Percentiles rank a stretch among this genome's conserved stretches.
phyloP scores from a whole-genome alignment of 768 basidiomycete species.

The Boletus insuetus region DNA sequence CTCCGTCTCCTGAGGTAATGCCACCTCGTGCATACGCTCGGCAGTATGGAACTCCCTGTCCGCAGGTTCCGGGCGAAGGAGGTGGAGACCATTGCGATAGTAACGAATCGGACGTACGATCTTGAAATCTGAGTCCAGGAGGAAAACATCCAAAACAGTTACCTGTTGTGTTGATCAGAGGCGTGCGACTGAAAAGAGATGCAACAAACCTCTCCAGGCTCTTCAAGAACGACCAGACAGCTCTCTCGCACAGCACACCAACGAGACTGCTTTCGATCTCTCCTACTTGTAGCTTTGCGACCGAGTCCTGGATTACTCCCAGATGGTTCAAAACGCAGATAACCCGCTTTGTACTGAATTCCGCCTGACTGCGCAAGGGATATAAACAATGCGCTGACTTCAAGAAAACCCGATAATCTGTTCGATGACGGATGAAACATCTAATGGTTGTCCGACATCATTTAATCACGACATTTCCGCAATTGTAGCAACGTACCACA shows the following conservation, averaged over 20 bases:
- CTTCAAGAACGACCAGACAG: constrained; percentile 82
- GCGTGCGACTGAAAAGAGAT: background rate
- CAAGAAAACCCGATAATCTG: constrained; percentile 85
- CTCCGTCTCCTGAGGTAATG: constrained; percentile 24
- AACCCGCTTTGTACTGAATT: constrained; percentile 88
- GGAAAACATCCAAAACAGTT: constrained; percentile 91
- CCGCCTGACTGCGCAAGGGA: constrained; percentile 78
- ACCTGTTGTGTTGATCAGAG: constrained; percentile 42
- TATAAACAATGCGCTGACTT: constrained; percentile 86
- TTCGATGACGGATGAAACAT: constrained; percentile 79
- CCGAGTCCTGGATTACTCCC: constrained; percentile 57
- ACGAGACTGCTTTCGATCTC: constrained; percentile 58
- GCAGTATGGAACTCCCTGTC: constrained; percentile 25
- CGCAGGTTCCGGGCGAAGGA: constrained; percentile 45
- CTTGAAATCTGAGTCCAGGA: constrained; percentile 83
- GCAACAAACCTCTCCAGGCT: constrained; percentile 73
- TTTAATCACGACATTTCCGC: background rate
- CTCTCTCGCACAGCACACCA: constrained; percentile 95
- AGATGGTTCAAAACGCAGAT: constrained; percentile 56
- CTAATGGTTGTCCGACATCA: background rate
- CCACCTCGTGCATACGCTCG: constrained; percentile 18
- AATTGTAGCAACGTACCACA: constrained; percentile 56
- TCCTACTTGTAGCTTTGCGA: constrained; percentile 60
- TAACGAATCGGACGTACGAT: constrained; percentile 90
- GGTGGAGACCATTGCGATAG: constrained; percentile 79